Percentiles rank a stretch among this genome's conserved stretches.
Evolutionary conservation across 495 filamentous ascomycete species (phyloP).

Genomic region (Bryoglossum gracile): DNA sequence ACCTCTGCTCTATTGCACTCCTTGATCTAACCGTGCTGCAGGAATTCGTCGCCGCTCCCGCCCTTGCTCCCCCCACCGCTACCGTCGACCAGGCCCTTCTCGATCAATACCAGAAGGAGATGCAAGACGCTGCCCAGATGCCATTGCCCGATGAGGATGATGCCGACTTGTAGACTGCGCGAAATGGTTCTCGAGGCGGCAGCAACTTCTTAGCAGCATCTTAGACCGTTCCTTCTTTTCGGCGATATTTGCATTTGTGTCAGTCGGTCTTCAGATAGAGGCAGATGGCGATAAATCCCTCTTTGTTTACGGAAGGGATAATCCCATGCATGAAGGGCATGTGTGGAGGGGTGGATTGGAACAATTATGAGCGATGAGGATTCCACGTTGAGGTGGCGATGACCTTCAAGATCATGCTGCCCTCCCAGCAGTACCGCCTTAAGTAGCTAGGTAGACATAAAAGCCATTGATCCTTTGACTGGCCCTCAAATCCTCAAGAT

Average conservation of each 20-base stretch:
- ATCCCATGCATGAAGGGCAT: slow-evolving; percentile 12
- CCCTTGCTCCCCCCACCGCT: slow-evolving; percentile 89
- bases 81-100: slow-evolving; percentile 77
- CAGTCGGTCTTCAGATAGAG: slow-evolving; percentile 21
- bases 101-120: slow-evolving; percentile 77
- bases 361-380: slow-evolving; percentile 21
- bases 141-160: slow-evolving; percentile 97
- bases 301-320: slow-evolving; percentile 19
- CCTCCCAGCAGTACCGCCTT: slow-evolving; percentile 11
- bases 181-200: not conserved
- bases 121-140: slow-evolving; percentile 70
- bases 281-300: slow-evolving; percentile 12
- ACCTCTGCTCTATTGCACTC: not conserved
- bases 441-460: slow-evolving; percentile 24
- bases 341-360: slow-evolving; percentile 17
- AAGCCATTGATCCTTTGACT: slow-evolving; percentile 14
- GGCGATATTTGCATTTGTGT: slow-evolving; percentile 26
- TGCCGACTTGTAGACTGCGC: slow-evolving; percentile 44
- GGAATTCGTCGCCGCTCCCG: slow-evolving; percentile 96
- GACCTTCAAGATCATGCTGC: slow-evolving; percentile 18
- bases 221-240: slow-evolving; percentile 25
- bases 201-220: slow-evolving; percentile 20
- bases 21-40: slow-evolving; percentile 31
- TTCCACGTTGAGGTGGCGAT: slow-evolving; percentile 9
- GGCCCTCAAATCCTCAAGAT: too few relatives aligned